Evolutionary conservation across 1,284 basidiomycete genomes (phyloP), one percentile per base, ranked within the genome.

Genomic region (Ganoderma boninense): DNA sequence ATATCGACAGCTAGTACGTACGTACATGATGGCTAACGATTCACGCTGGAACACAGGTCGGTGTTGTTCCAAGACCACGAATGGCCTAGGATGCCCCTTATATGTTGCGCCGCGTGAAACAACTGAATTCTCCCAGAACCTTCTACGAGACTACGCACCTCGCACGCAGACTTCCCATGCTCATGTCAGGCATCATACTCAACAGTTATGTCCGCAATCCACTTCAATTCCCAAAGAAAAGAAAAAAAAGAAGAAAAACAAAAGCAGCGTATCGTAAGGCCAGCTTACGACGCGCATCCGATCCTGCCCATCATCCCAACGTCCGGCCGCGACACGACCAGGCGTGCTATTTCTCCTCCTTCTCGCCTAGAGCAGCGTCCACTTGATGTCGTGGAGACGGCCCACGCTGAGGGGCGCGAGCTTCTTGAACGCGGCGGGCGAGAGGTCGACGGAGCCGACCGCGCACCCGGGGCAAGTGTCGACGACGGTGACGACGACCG

Each of bases 371-470:
- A 68, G 4, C 60, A 76, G 64, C 35, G 70, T 69, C 76, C 76
- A 76, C 62, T 67, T 74, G 23, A 77, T 57, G 63, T 68, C 72
- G 67, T 65, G n/a, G 43, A 71, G 20, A 43, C 67, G 64, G 43
- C 66, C 70, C 16, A 43, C 60, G 56, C 38, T 42, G 60, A 64
- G 67, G 18, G 43, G 26, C 14, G 68, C 64, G 49, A 69, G 61
- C 42, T 62, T 20, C 46, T 57, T 10, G 52, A 65, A 65, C 14
- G 52, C 64, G 11, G 49, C 11, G 5, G 49, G 49, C 32, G 64
- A 38, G 14, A 65, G 64, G 52, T 65, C 64, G 52, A 65, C 62
- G 52, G 57, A 59, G 13, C 65, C 67, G 23, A 23, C 32, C 1
- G 42, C 62, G 63, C 68, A 69, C 4, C 67, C 49, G 26, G 67